Base-by-base conservation (phyloP, 768 basidiomycete species). In the Hygrophorus russula region DNA sequence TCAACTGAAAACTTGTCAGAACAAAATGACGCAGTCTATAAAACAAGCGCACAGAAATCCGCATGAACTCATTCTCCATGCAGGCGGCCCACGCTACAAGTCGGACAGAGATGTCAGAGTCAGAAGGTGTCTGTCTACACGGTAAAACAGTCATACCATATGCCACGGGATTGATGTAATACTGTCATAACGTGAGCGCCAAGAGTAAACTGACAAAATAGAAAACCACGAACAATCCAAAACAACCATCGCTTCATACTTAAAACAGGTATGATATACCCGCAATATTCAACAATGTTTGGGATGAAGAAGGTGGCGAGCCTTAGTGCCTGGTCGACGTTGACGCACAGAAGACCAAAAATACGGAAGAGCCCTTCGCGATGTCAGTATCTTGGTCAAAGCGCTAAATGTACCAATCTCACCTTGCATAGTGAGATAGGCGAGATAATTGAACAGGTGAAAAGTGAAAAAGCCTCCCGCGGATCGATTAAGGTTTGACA, bases 1-100 rank as follows among this genome's bases (percentile, higher is more conserved):
- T 64, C 36, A 86, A 55, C 72, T 80, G 32, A 45, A 46, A 38
- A 45, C 35, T 46, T 43, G 46, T 46, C 31, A 15, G 43, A 5
- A 19, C 27, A 12, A 39, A 38, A 5, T 20, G 17, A n/a, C 12
- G 14, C 47, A 44, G 30, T 46, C 29, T 20, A 38, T n/a, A 51
- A 45, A 18, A 33, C 17, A n/a, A 58, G 7, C 66, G 51, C 54
- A 82, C 82, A 14, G 71, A 58, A 29, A 78, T 75, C 13, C 76
- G 74, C 67, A 69, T 74, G 60, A 91, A 90, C 58, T 94, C 90
- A 58, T 92, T 92, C 60, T 83, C 78, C 79, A 93, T 83, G 30
- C 73, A 65, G 2, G 76, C 78, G 50, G 82, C 75, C 72, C 84
- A 91, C 0, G 76, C 78, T 79, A 44, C 17, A 44, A n/a, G 6